Evolutionary conservation across 2,329 filamentous ascomycete species (phyloP).

Genomic region (Dactylellina cionopaga): DNA sequence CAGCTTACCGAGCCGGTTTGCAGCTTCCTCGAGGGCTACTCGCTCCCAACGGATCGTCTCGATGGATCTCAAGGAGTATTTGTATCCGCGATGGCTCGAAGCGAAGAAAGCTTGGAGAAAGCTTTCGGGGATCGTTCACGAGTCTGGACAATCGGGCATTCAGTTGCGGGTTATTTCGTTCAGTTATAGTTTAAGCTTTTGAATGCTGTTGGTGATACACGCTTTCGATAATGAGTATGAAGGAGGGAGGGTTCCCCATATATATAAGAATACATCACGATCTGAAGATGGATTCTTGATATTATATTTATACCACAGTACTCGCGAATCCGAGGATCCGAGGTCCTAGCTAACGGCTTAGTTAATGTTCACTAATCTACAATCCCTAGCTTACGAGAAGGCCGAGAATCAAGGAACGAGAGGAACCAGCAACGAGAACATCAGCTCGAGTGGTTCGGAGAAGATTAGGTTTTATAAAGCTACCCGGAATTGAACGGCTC

Average conservation of each 20-base stretch:
- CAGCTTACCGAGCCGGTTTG: conserved; percentile 32
- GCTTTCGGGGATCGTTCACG: no score
- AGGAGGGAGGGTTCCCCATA: no score
- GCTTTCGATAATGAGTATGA: no score
- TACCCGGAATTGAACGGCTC: conserved; percentile 22
- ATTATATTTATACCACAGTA: not conserved
- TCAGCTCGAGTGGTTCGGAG: not conserved
- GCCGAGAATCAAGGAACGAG: conserved; percentile 17
- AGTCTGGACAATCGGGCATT: conserved; percentile 27
- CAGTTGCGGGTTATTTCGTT: conserved; percentile 41
- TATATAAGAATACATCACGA: no score
- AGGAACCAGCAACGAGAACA: not conserved
- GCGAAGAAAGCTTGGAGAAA: not conserved
- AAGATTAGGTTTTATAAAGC: not conserved
- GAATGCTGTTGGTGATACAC: no score
- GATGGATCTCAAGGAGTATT: conserved; percentile 26
- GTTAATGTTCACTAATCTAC: conserved; percentile 53
- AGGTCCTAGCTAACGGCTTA: conserved; percentile 2
- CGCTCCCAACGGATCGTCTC: conserved; percentile 26
- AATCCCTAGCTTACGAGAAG: conserved; percentile 39
- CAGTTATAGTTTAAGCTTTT: no score
- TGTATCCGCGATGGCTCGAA: conserved; percentile 23
- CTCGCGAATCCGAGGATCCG: no score
- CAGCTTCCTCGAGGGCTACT: conserved; percentile 44
- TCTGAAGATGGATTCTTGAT: not conserved